phyloP scores from a whole-genome alignment of 1,284 basidiomycete genomes.

The Malassezia globosa region DNA sequence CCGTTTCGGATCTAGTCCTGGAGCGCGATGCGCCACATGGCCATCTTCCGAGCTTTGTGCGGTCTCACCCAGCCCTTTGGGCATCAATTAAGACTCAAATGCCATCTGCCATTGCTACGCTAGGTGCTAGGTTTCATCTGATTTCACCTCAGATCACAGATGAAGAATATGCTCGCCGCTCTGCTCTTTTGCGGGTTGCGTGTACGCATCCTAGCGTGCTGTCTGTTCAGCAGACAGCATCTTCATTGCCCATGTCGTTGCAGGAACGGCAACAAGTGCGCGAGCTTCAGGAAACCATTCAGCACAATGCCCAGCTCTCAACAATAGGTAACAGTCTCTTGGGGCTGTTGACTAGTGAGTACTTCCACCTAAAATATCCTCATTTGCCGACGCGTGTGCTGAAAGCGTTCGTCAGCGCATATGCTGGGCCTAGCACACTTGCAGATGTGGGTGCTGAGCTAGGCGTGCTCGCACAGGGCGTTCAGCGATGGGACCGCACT shows the following conservation, averaged over 20 bases:
- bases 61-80: constrained; percentile 35
- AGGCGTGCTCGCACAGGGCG: constrained; percentile 33
- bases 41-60: constrained; percentile 32
- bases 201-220: constrained; percentile 37
- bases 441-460: constrained; percentile 64
- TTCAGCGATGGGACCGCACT: constrained; percentile 51
- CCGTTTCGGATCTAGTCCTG: background rate
- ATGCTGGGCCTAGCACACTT: constrained; percentile 74
- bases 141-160: constrained; percentile 18
- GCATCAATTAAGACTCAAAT: constrained; percentile 31
- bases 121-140: constrained; percentile 33
- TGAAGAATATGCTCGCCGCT: constrained; percentile 23
- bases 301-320: constrained; percentile 67
- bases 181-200: constrained; percentile 28
- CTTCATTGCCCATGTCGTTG: constrained; percentile 12
- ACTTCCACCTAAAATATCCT: constrained; percentile 70
- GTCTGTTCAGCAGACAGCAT: constrained; percentile 12
- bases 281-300: constrained; percentile 8
- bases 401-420: constrained; percentile 78
- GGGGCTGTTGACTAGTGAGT: constrained; percentile 80
- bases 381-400: constrained; percentile 79
- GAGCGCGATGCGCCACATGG: constrained; percentile 19
- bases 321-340: constrained; percentile 76
- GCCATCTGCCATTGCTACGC: constrained; percentile 27
- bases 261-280: constrained; percentile 8